A percentile compares a stretch with the other conserved stretches of the same genome.
These are phyloP conservation scores for Ceratocystis eucalypticola DNA, from an alignment of 2,329 filamentous ascomycete species.

Conservation along the genomic window DNA sequence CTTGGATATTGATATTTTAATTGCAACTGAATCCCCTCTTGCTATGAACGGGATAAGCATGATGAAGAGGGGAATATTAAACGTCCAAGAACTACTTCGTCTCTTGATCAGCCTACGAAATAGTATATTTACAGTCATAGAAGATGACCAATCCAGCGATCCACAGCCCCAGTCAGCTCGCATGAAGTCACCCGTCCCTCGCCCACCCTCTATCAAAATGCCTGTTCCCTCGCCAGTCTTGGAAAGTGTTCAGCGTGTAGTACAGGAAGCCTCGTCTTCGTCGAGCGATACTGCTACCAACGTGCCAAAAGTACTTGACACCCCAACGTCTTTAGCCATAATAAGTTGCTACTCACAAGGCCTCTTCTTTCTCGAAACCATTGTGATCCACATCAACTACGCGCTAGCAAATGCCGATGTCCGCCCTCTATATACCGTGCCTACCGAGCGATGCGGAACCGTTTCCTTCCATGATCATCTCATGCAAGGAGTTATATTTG, in stretches of 20 bases:
- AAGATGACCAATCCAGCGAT: neutral
- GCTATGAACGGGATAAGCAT: conserved; percentile 13
- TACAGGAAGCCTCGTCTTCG: conserved; percentile 4
- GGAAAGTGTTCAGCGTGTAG: conserved; percentile 3
- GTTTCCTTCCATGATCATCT: conserved; percentile 23
- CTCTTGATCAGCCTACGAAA: conserved; percentile 23
- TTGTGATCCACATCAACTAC: conserved; percentile 21
- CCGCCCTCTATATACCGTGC: conserved; percentile 19
- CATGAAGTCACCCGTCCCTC: too few species aligned
- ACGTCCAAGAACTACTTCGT: conserved; percentile 23
- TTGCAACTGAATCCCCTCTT: conserved; percentile 20
- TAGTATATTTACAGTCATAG: conserved; percentile 6
- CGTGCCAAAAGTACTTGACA: conserved; percentile 20
- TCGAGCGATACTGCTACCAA: neutral
- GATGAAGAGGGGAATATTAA: conserved; percentile 22
- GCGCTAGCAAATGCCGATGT: conserved; percentile 19
- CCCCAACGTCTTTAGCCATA: conserved; percentile 24
- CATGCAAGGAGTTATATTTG: conserved; percentile 24
- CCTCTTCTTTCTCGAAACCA: conserved; percentile 23
- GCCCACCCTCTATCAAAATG: neutral
- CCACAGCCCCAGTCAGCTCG: neutral
- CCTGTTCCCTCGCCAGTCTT: neutral
- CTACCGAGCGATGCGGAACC: conserved; percentile 22
- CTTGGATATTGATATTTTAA: conserved; percentile 13
- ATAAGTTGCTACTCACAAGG: conserved; percentile 26